Percentiles rank a stretch among this genome's conserved stretches.
Evolutionary conservation across 306 rosid species (phyloP).

Genomic region (Vachellia pachyceras): DNA sequence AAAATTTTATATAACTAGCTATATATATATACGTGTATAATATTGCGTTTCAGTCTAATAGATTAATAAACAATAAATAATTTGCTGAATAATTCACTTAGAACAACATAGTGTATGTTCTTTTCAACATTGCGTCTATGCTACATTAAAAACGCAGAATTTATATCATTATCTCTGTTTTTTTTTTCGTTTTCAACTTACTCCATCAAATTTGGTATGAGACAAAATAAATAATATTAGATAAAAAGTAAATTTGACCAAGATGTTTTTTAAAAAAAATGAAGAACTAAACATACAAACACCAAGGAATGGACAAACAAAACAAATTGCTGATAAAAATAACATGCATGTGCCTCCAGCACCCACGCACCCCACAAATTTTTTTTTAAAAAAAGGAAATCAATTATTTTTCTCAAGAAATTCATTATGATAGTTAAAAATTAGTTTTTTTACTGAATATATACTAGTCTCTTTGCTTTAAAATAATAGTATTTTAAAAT

Average conservation of each 20-base stretch:
- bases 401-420: too few relatives aligned
- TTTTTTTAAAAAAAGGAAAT: too few relatives aligned
- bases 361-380: too few relatives aligned
- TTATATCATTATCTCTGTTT: background rate
- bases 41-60: background rate
- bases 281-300: background rate
- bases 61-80: background rate
- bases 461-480: too few relatives aligned
- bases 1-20: background rate
- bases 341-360: too few relatives aligned
- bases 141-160: background rate
- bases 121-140: background rate
- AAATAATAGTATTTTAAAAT: too few relatives aligned
- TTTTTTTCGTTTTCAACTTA: background rate
- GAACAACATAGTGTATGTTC: background rate
- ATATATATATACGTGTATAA: too few relatives aligned
- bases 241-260: background rate
- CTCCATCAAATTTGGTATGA: background rate
- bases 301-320: background rate
- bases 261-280: background rate
- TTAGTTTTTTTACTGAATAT: too few relatives aligned
- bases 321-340: background rate
- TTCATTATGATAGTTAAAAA: too few relatives aligned
- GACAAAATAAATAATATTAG: background rate
- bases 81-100: background rate